Base-by-base conservation (phyloP, 768 basidiomycete genomes). In the Sistotremastrum suecicum region DNA sequence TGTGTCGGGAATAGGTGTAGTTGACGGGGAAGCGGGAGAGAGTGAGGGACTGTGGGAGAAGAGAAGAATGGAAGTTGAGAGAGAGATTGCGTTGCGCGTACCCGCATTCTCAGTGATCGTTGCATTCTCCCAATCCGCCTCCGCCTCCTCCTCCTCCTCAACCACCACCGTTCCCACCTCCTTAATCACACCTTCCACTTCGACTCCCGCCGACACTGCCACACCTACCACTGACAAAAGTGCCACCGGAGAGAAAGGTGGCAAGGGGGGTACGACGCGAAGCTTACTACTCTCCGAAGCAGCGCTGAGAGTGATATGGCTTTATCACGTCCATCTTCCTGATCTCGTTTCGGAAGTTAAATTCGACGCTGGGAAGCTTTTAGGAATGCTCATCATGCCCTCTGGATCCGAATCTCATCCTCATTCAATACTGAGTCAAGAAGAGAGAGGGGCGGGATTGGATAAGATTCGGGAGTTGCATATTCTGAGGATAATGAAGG, bases 61-160 rank as follows among this genome's bases (percentile, higher is more conserved):
- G 48, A 62, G 83, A 34, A 62, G 70, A 39, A 61, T 63, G 34
- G 87, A 92, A 50, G 55, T 90, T n/a, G 80, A 85, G 57, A 67
- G 71, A 53, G 87, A 91, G 60, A 70, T 76, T 33, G 70, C 85
- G 31, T 71, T 70, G 47, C 70, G 88, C 4, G 72, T 92, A 1
- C 92, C 94, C 0, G 91, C 92, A 42, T 81, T 92, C 48, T 77
- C 82, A 53, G 86, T 92, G 43, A 64, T 95, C 45, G 72, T 95
- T 7, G 85, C 78, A 0, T 84, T 91, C 56, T 80, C 82, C 5
- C 83, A 89, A 51, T 78, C 60, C 51, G 63, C 51, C 44, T 39
- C 44, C 39, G 52, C 46, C 20, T 53, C 56, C 7, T 39, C 33
- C 33, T 55, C 60, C 4, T 57, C 56, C n/a, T 56, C 58, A 7